Evolutionary conservation across 2,329 filamentous ascomycete genomes (phyloP), one percentile per base, ranked within the genome.

Genomic region (Fusarium buharicum): DNA sequence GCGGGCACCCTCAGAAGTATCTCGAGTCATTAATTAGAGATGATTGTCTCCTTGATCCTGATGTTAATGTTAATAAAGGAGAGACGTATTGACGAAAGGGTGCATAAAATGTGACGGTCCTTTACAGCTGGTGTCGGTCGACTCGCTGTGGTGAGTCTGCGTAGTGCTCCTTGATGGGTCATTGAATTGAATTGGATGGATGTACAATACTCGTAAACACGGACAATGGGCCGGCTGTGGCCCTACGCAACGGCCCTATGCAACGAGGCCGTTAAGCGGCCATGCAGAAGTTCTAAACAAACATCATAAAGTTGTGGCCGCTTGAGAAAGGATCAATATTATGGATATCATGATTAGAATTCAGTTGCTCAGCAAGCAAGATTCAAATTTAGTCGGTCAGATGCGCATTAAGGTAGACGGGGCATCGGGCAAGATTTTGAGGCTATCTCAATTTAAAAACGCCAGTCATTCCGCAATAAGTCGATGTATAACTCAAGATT

Each of bases 241-340:
- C 66, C 63, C 50, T 59, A 24, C 22, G 22, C 22, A 24, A 24
- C 22, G 22, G 22, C 22, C 22, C 22, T 24, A 24, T 24, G 22
- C 50, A 48, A 55, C 47, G 22, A 57, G 63, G 41, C 56, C 52
- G 31, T 55, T 51, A 31, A 58, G 48, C 57, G 63, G 47, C 66
- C 60, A 50, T 47, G 55, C 59, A 60, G 50, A 55, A 58, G 50
- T 66, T 61, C 64, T 45, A 69, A 69, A 69, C 61, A 69, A 69
- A 70, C 64, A 69, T 66, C 64, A 69, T 66, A 45, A 48, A 66
- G 67, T 56, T 38, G 62, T 57, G 65, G 49, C 51, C 43, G 55
- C 40, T 50, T 2, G 34, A 37, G 39, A 59, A 39, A 37, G 46
- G 17, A 27, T 44, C 48, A 30, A 44, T 6, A 24, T 24, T 24